Evolutionary conservation across 345 rosid species (phyloP).

Genomic region (Arabidopsis thaliana): TAIR10.1 NC_003071.7:12633001-12633500

Average conservation of each 20-base stretch:
- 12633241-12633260: background rate
- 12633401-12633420: constrained; percentile 45
- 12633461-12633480: constrained; percentile 48
- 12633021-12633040: too few relatives aligned
- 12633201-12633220: background rate
- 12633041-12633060: too few relatives aligned
- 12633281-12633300: constrained; percentile 58
- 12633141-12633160: background rate
- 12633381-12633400: constrained; percentile 48
- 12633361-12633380: constrained; percentile 56
- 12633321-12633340: constrained; percentile 56
- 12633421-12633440: constrained; percentile 42
- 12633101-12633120: background rate
- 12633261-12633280: background rate
- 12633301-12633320: constrained; percentile 47
- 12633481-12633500: constrained; percentile 49
- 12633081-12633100: background rate
- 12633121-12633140: background rate
- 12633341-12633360: constrained; percentile 65
- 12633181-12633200: background rate
- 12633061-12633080: background rate
- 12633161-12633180: background rate
- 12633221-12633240: background rate
- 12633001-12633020: too few relatives aligned
- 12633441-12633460: constrained; percentile 45